Evolutionary conservation across 2,329 filamentous ascomycete species (phyloP), one percentile per base, ranked within the genome.

Genomic region (Fusarium sororula): DNA sequence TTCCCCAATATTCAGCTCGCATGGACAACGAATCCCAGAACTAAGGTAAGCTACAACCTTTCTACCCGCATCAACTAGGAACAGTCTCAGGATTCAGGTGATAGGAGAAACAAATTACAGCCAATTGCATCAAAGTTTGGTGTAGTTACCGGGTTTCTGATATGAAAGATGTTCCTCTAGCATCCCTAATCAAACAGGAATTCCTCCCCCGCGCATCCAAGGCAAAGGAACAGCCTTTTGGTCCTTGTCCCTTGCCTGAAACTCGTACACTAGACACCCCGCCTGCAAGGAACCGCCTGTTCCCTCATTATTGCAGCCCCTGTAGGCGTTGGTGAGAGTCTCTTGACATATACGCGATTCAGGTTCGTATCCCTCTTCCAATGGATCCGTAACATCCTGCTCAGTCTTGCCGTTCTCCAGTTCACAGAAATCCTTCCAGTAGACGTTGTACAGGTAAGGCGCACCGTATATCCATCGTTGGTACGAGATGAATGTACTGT

Each of bases 81-180:
- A n/a, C n/a, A n/a, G n/a, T n/a, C n/a, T 32, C 12, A 32, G 30
- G 12, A 32, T 32, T 32, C 30, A 32, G 30, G 30, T 13, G 5
- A 32, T 32, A 4, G 30, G 13, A 32, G 2, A 13, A 6, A 1
- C 13, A 13, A 6, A 32, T 2, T 12, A 2, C 12, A 32, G 5
- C 13, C 5, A 32, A 35, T 8, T 35, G 35, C 14, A 3, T 4
- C 14, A 35, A 35, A 3, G 12, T 13, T 32, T 35, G 14, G 1
- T 35, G 14, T 35, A 35, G 14, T 35, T n/a, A n/a, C n/a, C n/a
- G n/a, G n/a, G n/a, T n/a, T n/a, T n/a, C n/a, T n/a, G n/a, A n/a
- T n/a, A n/a, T n/a, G n/a, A n/a, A n/a, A 37, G 35, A 37, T 17
- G 13, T 22, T 9, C 22, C 8, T 45, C 2, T 17, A n/a, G 39